A percentile compares a stretch with the other conserved stretches of the same genome.
Conservation (phyloP, 202 grass and related monocot species). For the Zizania palustris region DNA sequence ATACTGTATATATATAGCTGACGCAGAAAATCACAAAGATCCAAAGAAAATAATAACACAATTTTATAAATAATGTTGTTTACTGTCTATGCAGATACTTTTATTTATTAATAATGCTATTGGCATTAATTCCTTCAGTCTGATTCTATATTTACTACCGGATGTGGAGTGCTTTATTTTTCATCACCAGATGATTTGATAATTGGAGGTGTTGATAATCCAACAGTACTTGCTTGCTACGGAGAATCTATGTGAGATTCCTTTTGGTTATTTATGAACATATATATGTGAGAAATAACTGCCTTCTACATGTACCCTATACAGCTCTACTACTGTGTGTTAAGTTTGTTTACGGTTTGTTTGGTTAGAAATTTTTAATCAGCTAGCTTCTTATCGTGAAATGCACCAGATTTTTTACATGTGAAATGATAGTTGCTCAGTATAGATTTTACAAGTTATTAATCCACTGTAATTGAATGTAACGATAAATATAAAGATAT, state of each 20-base stretch:
- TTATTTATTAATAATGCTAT: not conserved
- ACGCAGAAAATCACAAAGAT: too few relatives aligned
- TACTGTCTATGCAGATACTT: not conserved
- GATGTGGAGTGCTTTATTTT: not conserved
- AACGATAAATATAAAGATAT: too few relatives aligned
- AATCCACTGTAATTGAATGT: too few relatives aligned
- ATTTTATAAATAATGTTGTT: not conserved
- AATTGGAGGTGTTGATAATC: not conserved
- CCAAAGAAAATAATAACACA: too few relatives aligned
- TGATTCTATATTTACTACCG: not conserved
- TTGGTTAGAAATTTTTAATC: too few relatives aligned
- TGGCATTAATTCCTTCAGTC: not conserved
- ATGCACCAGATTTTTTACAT: too few relatives aligned
- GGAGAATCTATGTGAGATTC: not conserved
- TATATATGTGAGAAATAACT: not conserved
- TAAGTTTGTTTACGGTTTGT: too few relatives aligned
- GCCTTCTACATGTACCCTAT: slow-evolving; percentile 6
- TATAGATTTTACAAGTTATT: too few relatives aligned
- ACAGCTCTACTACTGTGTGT: not conserved
- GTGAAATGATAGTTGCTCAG: too few relatives aligned
- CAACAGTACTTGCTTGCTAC: not conserved
- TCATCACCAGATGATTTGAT: not conserved
- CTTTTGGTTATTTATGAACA: not conserved
- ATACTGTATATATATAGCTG: too few relatives aligned
- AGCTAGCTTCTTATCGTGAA: too few relatives aligned